phyloP scores from a whole-genome alignment of 768 basidiomycete species.

The Phanerochaete carnosa region DNA sequence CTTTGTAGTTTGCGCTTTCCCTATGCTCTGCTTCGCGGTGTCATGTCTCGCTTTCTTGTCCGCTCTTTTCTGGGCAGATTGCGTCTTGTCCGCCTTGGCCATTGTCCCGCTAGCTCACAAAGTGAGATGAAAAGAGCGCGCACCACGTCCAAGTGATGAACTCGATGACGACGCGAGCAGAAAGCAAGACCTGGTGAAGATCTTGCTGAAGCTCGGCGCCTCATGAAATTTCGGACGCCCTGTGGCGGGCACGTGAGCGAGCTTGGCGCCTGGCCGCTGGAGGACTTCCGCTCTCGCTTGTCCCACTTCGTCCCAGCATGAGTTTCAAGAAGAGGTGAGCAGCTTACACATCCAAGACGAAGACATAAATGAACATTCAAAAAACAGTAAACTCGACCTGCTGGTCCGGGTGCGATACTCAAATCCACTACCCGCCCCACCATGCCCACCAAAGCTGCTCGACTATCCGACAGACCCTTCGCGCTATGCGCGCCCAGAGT shows the following conservation, averaged over 20 bases:
- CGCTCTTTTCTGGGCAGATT: neutral
- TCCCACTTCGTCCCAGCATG: constrained; percentile 37
- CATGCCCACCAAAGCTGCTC: constrained; percentile 95
- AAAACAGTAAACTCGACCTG: constrained; percentile 75
- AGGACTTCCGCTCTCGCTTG: neutral
- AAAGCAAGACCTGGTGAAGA: neutral
- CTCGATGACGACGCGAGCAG: neutral
- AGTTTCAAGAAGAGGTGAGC: constrained; percentile 55
- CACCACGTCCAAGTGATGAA: neutral
- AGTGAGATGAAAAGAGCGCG: too few species aligned
- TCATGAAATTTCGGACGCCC: constrained; percentile 8
- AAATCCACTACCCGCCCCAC: constrained; percentile 92
- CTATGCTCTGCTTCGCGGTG: neutral
- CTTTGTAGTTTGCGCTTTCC: neutral
- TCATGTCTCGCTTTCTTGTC: neutral
- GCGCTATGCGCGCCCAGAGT: constrained; percentile 85
- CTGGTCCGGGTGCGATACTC: constrained; percentile 90
- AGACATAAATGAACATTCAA: neutral
- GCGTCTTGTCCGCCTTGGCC: neutral
- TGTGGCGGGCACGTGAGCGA: neutral
- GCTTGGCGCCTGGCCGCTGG: neutral
- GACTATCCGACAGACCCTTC: constrained; percentile 87
- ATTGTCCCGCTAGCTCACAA: neutral
- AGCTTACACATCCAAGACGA: neutral
- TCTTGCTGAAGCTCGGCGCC: constrained; percentile 1